Evolutionary conservation across 805 yeast genomes (phyloP).

Genomic region (Ogataea trehalophila): DNA sequence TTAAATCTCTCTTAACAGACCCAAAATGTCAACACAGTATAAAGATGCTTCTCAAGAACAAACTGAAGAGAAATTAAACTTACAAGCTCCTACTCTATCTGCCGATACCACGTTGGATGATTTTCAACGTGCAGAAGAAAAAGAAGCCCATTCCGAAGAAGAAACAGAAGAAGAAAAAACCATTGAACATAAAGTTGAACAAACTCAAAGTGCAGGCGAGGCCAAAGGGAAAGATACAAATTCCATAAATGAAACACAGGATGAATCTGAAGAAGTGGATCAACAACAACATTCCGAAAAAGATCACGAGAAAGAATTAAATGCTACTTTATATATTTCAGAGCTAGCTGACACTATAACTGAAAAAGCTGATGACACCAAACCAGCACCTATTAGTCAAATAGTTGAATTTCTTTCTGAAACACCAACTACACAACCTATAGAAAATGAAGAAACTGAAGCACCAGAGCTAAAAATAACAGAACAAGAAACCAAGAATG

Average conservation of each 20-base stretch:
- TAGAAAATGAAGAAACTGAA: too few relatives aligned
- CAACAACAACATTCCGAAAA: conserved; percentile 3
- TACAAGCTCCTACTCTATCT: not conserved
- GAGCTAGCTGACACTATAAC: too few relatives aligned
- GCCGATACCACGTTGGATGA: conserved; percentile 5
- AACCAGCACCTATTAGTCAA: too few relatives aligned
- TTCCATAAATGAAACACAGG: conserved; percentile 1
- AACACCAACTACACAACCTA: too few relatives aligned
- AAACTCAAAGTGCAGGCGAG: not conserved
- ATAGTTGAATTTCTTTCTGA: too few relatives aligned
- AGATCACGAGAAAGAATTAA: not conserved
- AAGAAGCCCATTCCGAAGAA: conserved; percentile 14
- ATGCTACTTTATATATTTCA: not conserved
- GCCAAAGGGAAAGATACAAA: conserved; percentile 1
- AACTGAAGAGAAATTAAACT: not conserved
- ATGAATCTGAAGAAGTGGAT: not conserved
- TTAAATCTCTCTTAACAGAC: too few relatives aligned
- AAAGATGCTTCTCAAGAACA: not conserved
- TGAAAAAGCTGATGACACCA: too few relatives aligned
- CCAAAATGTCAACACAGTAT: too few relatives aligned
- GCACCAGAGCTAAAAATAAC: too few relatives aligned
- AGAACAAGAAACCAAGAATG: too few relatives aligned
- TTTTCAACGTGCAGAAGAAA: conserved; percentile 12
- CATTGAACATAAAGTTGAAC: not conserved
- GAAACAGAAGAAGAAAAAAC: not conserved